Evolutionary conservation across 2,329 filamentous ascomycete species (phyloP), one percentile per base, ranked within the genome.

Genomic region (Amphichorda felina): DNA sequence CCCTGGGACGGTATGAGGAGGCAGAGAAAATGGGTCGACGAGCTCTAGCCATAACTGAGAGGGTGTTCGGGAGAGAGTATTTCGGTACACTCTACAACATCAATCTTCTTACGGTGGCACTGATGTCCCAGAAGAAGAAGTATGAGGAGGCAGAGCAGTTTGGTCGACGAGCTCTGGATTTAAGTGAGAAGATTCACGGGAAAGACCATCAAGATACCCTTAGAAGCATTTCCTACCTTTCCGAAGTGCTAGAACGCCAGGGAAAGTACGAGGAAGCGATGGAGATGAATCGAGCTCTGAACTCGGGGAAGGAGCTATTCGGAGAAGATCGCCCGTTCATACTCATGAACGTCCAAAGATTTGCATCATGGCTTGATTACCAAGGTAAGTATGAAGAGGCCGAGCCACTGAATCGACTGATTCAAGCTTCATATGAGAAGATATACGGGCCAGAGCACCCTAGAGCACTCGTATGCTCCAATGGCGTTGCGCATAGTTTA

Each of bases 261-360:
- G 24, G 24, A 8, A 8, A 25, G 24, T 25, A 25, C 24, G 13
- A 25, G 24, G 24, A 8, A 13, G 24, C 24, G 8, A n/a, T n/a
- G n/a, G n/a, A n/a, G n/a, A n/a, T n/a, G n/a, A n/a, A n/a, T n/a
- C n/a, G n/a, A n/a, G n/a, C n/a, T n/a, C n/a, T n/a, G n/a, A n/a
- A n/a, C n/a, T n/a, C n/a, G n/a, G n/a, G n/a, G n/a, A n/a, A n/a
- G n/a, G n/a, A n/a, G n/a, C n/a, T n/a, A n/a, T n/a, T n/a, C n/a
- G n/a, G n/a, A n/a, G 24, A 25, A 25, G 24, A 25, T 8, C 24
- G 29, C 22, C 17, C 13, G 10, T 11, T 36, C n/a, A 17, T 32
- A 7, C 18, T 37, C 2, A 22, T 37, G n/a, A 21, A 37, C 10
- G 25, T 21, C 13, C 26, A 36, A 3, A 35, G 37, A n/a, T n/a